Base-by-base conservation (phyloP, 768 basidiomycete genomes). In the Lactarius evosmus region DNA sequence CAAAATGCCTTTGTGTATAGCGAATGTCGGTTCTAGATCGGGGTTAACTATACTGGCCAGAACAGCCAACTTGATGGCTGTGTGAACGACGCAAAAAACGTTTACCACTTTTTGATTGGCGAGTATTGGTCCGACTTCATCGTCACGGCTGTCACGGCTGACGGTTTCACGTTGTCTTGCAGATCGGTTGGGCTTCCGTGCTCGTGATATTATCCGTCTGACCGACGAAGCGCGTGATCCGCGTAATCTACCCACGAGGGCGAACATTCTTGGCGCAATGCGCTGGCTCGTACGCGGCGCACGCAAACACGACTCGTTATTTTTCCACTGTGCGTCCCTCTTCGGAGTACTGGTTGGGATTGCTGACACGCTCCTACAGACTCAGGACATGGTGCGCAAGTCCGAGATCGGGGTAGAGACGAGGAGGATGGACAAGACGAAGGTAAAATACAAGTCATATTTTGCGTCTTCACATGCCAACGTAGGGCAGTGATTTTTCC, bases 321-420 rank as follows among this genome's bases (percentile, higher is more conserved):
- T 78, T 70, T 75, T 80, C 69, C 79, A 79, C 59, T 79, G 69
- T 70, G 19, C 52, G 61, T 60, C 7, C 16, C 14, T 58, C 46
- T 4, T n/a, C 9, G 7, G 3, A 4, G 30, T 56, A 27, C 14
- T 17, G 57, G 44, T 44, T 7, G 2, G 41, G 8, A 49, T 34
- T 44, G 1, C 36, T 2, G 3, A 66, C 34, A 27, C 17, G 12
- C 14, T 33, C 14, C 19, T 56, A 22, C 46, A 70, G 69, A 78
- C 66, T 80, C 79, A 14, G 82, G 82, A 11, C 82, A 83, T 60
- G 82, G 83, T 46, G 82, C 80, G 19, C 80, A 80, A 72, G 74
- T 76, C 4, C 69, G 73, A 41, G 82, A 82, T 66, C 57, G 65
- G 6, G 72, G 75, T 41, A 76, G 76, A 4, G 77, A 79, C 63